These are phyloP conservation scores for Chaetoceros muelleri DNA, from an alignment of 108 stramenopile species.

Conservation along the genomic window DNA sequence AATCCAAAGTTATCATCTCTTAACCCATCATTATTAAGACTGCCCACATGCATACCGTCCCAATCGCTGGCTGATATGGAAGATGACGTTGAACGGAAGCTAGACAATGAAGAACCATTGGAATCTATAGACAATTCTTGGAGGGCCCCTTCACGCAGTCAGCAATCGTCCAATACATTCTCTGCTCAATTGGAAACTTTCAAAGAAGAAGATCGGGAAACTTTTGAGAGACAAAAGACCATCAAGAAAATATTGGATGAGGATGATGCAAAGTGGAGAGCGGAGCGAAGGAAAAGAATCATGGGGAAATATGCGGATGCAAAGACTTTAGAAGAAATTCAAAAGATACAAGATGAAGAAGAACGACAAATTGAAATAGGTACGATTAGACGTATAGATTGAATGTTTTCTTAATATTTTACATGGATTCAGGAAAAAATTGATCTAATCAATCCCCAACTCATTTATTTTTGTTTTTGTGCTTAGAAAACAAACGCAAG, in stretches of 20 bases:
- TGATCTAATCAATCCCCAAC: not conserved
- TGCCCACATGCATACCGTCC: not conserved
- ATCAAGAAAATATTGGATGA: constrained; percentile 39
- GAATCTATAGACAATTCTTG: not conserved
- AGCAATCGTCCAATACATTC: constrained; percentile 21
- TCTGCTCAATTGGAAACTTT: constrained; percentile 22
- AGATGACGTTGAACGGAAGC: constrained; percentile 5
- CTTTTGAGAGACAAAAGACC: constrained; percentile 11
- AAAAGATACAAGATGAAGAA: constrained; percentile 25
- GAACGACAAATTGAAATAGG: constrained; percentile 25
- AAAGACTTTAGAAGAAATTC: constrained; percentile 43
- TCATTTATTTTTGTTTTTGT: not conserved
- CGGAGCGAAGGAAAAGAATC: constrained; percentile 35
- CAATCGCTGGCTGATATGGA: not conserved
- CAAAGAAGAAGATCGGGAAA: constrained; percentile 17
- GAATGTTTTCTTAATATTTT: not conserved
- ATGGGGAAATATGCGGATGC: constrained; percentile 65
- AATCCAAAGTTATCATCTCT: too few relatives aligned
- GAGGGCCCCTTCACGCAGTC: constrained; percentile 4
- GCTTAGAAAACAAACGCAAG: constrained; percentile 37
- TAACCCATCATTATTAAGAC: not conserved
- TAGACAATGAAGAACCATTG: constrained; percentile 9
- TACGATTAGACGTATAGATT: constrained; percentile 5
- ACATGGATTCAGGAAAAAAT: not conserved
- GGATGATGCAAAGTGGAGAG: constrained; percentile 49